Base-by-base conservation (phyloP, 2,329 filamentous ascomycete genomes). In the Talaromyces sp. region DNA sequence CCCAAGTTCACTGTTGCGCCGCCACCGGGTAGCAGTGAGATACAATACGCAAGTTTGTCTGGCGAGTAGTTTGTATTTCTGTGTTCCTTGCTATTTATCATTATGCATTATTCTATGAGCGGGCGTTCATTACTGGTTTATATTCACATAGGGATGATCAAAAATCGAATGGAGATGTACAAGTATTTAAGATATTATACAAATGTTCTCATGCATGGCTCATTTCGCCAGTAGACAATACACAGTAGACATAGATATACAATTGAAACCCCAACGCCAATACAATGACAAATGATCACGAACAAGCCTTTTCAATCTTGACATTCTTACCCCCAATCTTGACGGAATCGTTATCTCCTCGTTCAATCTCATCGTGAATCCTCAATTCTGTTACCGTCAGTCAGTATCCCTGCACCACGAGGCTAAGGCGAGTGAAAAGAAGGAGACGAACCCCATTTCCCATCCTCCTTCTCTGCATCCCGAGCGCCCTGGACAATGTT, bases 331-430 rank as follows among this genome's bases (percentile, higher is more conserved):
- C 71, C 1, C 79, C 82, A 61, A 87, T 82, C 79, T 93, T 96
- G 72, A 97, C 87, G 39, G 89, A 91, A 71, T 97, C 93, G 74
- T 99, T 99, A 79, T 98, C 91, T 62, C 95, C 93, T 69, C 92
- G 85, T 78, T 99, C 94, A 35, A 90, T 99, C 69, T 96, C 82
- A 67, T 96, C 86, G 77, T 98, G 95, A 79, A 99, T 97, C 61
- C 89, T 86, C 65, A 98, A 81, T 75, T 90, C 93, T 97, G 70
- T 35, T 9, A 8, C 7, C 1, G 3, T 2, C 10, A 31, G 31
- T 37, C 9, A 56, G 52, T 35, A n/a, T 19, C 7, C 25, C 47
- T 17, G 8, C 27, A 15, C 2, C 3, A 5, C 8, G 15, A 22
- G 10, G 7, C 17, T 10, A 15, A 9, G 3, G 17, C 19, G 4